Conservation (phyloP, 176 grass and related monocot genomes). For the Musa beccarii region DNA sequence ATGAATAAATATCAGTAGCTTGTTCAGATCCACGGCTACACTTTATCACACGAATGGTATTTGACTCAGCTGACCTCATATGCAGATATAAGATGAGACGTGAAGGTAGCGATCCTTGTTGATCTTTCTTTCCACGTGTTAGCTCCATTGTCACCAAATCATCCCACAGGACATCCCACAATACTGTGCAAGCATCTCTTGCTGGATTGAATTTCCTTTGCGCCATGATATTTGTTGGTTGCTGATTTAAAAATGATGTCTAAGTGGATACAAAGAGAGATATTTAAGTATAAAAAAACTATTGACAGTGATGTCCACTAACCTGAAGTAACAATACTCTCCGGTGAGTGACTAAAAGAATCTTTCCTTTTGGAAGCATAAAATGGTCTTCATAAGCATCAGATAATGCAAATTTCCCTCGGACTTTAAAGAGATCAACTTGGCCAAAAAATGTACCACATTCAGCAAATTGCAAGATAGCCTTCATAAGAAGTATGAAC, state of each 20-base stretch:
- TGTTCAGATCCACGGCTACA: conserved; percentile 61
- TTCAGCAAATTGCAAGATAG: conserved; percentile 89
- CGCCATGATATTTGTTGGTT: conserved; percentile 53
- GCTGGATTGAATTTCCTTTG: conserved; percentile 92
- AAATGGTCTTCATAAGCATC: conserved; percentile 98
- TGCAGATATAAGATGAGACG: conserved; percentile 83
- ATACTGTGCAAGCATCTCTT: conserved; percentile 80
- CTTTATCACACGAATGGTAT: conserved; percentile 66
- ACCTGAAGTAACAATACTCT: conserved; percentile 82
- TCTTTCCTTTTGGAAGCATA: conserved; percentile 81
- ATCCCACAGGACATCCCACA: conserved; percentile 89
- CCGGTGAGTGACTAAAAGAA: conserved; percentile 76
- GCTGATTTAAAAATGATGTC: conserved; percentile 42
- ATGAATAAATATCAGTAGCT: conserved; percentile 53
- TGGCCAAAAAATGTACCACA: conserved; percentile 86
- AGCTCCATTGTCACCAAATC: conserved; percentile 81
- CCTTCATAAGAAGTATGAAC: conserved; percentile 38
- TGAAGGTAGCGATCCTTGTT: conserved; percentile 57
- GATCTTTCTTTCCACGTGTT: conserved; percentile 75
- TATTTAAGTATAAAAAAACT: background rate
- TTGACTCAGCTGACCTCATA: conserved; percentile 59
- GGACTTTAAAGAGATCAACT: conserved; percentile 97
- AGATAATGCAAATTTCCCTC: conserved; percentile 92
- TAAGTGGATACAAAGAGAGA: background rate
- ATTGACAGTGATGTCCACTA: background rate